Base-by-base conservation (phyloP, 495 filamentous ascomycete genomes). In the Neurospora sp. region DNA sequence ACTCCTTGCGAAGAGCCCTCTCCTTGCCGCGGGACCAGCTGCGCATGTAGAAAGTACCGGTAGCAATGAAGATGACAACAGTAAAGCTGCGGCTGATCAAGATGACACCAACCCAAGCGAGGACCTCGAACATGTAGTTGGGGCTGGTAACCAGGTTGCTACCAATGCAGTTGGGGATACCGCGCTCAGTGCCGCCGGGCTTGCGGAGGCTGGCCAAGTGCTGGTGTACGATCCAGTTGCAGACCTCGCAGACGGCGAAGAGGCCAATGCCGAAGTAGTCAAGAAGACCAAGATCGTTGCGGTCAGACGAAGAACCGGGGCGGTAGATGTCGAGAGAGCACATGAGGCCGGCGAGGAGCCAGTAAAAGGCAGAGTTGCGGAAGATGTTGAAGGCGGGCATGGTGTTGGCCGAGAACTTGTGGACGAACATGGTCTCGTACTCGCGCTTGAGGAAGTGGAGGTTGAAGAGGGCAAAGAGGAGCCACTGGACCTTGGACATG, bases 401-500 rank as follows among this genome's bases (percentile, higher is more conserved):
- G 54, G 94, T 98, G 76, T 93, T 92, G 69, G 90, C 88, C 79
- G 92, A 94, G 89, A 99, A 99, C 80, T 92, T 93, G 86, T 99
- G 96, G 72, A 99, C 89, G 82, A 94, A 97, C 72, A 98, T 74
- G 19, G 94, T 97, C 84, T 99, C 96, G 72, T 92, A 89, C 83
- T 98, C 96, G 77, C 96, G 94, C 86, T 99, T 99, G 76, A 93
- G 76, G 86, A 98, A 99, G 85, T 99, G 95, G 38, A 91, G 79
- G 71, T 86, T 87, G 75, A 96, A 87, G 70, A 96, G 87, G 62
- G 82, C 81, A 78, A 93, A 90, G 70, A 92, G 87, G 28, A 96
- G 85, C 73, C 86, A 87, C 79, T 97, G 94, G 4, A 88, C 83
- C 69, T 85, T 81, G 37, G 92, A 90, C 70, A 91, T 72, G 77